A percentile compares a stretch with the other conserved stretches of the same genome.
Conservation (phyloP, 768 basidiomycete genomes). For the Naematelia aurantialba region DNA sequence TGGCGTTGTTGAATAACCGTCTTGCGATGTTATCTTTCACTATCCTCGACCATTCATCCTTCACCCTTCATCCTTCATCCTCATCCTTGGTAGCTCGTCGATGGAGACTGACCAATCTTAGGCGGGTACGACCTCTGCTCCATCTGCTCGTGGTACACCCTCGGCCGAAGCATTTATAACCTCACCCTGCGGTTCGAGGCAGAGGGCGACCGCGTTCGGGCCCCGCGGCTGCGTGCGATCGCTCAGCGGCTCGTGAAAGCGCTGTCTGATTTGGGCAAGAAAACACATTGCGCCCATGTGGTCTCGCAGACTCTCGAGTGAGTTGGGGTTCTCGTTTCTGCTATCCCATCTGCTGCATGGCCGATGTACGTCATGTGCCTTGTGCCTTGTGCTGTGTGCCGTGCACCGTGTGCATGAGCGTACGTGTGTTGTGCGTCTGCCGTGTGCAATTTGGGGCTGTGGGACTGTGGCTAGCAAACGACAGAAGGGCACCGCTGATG, state of each 20-base stretch:
- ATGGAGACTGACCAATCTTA: neutral
- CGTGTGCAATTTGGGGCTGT: too few species aligned
- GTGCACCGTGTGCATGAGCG: too few species aligned
- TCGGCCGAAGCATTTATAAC: neutral
- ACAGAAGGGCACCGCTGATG: too few species aligned
- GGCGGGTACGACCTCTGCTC: neutral
- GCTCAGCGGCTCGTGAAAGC: neutral
- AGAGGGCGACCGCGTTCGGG: neutral
- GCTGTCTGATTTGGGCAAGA: neutral
- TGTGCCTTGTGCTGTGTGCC: too few species aligned
- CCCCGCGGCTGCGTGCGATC: neutral
- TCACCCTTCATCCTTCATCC: neutral
- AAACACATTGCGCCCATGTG: neutral
- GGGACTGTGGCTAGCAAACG: too few species aligned
- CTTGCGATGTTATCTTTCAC: too few species aligned
- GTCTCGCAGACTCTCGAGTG: neutral
- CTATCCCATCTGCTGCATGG: neutral
- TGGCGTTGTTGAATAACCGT: too few species aligned
- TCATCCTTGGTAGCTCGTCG: neutral
- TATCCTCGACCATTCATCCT: neutral
- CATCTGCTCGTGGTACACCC: neutral
- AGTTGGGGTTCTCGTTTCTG: neutral
- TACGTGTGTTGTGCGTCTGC: too few species aligned
- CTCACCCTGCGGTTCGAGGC: neutral
- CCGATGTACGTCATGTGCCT: too few species aligned